A percentile compares a stretch with the other conserved stretches of the same genome.
Conservation (phyloP, 2,329 filamentous ascomycete genomes). For the Ploettnerulaceae sp. region DNA sequence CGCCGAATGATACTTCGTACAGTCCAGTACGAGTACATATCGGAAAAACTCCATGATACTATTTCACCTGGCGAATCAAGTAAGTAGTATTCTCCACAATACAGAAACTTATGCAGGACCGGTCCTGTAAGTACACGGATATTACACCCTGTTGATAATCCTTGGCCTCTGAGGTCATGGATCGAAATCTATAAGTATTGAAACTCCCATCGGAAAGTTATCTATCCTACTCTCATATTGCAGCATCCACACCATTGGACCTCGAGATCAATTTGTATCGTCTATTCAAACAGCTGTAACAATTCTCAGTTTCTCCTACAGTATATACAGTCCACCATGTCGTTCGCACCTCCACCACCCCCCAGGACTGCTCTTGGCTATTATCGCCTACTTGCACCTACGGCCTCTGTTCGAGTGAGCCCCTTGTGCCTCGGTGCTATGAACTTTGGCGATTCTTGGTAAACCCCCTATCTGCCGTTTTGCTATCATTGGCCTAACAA, state of each 20-base stretch:
- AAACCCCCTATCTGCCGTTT: slow-evolving; percentile 10
- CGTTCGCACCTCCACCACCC: slow-evolving; percentile 18
- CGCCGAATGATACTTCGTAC: no score
- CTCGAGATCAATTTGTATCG: no score
- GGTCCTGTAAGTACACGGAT: no score
- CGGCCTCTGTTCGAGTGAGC: slow-evolving; percentile 61
- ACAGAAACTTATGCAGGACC: no score
- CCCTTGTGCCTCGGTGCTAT: slow-evolving; percentile 61
- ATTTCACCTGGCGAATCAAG: no score
- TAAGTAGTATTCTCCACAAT: no score
- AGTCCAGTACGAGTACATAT: no score
- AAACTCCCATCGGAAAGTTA: not conserved
- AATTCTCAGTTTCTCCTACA: not conserved
- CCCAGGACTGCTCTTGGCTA: slow-evolving; percentile 57
- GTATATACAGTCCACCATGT: slow-evolving; percentile 25
- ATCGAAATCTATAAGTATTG: slow-evolving; percentile 3
- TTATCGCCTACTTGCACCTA: slow-evolving; percentile 62
- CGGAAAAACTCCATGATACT: no score
- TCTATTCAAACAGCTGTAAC: no score
- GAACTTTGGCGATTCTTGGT: slow-evolving; percentile 58
- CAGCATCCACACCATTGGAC: no score
- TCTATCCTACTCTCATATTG: not conserved
- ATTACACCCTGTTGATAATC: no score
- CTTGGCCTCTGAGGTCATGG: slow-evolving; percentile 8
- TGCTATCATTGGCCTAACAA: not conserved